A percentile compares a stretch with the other conserved stretches of the same genome.
These are phyloP conservation scores for Coffea canephora DNA, from an alignment of 257 asterid genomes.

Conservation along the genomic window DNA sequence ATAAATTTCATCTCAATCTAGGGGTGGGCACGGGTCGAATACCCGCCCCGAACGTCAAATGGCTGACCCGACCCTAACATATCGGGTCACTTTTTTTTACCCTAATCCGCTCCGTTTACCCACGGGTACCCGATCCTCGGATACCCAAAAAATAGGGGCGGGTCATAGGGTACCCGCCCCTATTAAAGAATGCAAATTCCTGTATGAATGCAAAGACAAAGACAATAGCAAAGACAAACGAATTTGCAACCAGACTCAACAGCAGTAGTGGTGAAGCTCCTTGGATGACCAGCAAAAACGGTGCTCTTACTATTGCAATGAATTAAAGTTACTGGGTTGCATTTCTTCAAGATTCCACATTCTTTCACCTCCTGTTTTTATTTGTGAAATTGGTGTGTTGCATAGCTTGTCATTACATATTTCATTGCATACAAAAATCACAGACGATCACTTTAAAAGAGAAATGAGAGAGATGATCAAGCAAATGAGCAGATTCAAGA, in stretches of 20 bases:
- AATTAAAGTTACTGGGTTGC: not conserved
- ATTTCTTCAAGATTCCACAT: not conserved
- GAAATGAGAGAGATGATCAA: conserved; percentile 4
- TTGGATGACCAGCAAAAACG: not conserved
- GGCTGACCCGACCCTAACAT: too few species aligned
- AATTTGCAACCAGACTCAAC: not conserved
- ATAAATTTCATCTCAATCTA: too few species aligned
- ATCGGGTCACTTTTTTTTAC: too few species aligned
- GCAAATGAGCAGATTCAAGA: not conserved
- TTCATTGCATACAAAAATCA: conserved; percentile 5
- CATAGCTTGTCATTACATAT: conserved; percentile 4
- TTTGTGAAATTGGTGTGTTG: conserved; percentile 8
- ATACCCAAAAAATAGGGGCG: too few species aligned
- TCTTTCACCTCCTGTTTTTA: not conserved
- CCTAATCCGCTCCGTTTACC: too few species aligned
- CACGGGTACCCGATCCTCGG: too few species aligned
- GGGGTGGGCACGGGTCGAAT: too few species aligned
- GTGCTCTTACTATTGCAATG: not conserved
- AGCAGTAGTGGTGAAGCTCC: not conserved
- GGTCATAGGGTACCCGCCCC: too few species aligned
- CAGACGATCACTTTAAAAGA: not conserved
- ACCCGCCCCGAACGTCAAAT: too few species aligned
- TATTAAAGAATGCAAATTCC: too few species aligned
- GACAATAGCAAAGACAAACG: too few species aligned
- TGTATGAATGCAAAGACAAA: too few species aligned